Evolutionary conservation across 495 filamentous ascomycete genomes (phyloP), one percentile per base, ranked within the genome.

Genomic region (Umbilicaria muhlenbergii): DNA sequence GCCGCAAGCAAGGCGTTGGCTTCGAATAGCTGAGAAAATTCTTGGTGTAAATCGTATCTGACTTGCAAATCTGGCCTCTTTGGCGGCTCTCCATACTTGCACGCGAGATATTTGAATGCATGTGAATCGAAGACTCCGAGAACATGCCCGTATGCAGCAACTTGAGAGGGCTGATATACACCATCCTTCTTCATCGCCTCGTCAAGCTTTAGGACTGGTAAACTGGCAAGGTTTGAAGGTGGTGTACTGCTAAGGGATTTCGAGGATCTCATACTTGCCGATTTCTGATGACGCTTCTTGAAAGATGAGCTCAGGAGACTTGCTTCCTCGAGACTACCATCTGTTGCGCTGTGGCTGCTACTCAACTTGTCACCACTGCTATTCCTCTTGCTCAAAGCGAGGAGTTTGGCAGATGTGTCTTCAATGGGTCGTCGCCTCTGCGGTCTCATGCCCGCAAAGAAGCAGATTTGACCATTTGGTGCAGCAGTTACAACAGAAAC

Each of bases 1-100:
- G 80, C 74, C 4, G 80, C 74, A 39, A 74, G 65, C 39, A 59
- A 62, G 11, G 80, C 80, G 60, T 81, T 86, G 21, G 66, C 63
- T 42, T 77, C 69, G 2, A 83, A 60, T 12, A 77, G 21, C 7
- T 48, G 13, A 24, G 21, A 31, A 24, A 51, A 11, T 11, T 34
- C 36, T 15, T 35, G 34, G 16, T 42, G 38, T 18, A 48, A 39
- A 8, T 42, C 28, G 21, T 32, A 37, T 14, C 16, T 15, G 17
- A 32, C 33, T 14, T 42, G 13, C 5, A 13, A 14, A 5, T 34
- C 37, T 19, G 34, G 32, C n/a, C 18, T 28, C 24, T 31, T 18
- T 8, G 42, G 34, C 15, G 41, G 47, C 24, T 17, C 7, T 18
- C 39, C 35, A 21, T 54, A 51, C 10, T 45, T 34, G 10, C 35